A percentile compares a stretch with the other conserved stretches of the same genome.
Evolutionary conservation across 1,284 basidiomycete species (phyloP).

Genomic region (Tilletia indica): DNA sequence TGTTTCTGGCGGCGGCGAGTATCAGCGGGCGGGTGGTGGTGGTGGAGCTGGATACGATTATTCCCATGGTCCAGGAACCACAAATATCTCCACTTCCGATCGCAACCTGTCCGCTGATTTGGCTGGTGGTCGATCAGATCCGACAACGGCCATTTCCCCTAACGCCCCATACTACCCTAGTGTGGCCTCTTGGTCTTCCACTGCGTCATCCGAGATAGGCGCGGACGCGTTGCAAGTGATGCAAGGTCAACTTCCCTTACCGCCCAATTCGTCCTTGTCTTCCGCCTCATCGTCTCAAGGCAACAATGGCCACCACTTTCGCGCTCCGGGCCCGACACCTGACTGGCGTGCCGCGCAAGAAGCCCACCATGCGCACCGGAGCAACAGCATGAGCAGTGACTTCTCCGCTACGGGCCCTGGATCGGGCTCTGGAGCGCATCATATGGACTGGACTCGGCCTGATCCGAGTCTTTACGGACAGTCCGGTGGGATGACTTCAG

Average conservation of each 20-base stretch:
- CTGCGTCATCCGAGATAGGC: neutral
- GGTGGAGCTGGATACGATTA: neutral
- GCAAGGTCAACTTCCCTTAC: neutral
- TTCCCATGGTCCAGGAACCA: neutral
- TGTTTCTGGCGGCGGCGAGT: too few species aligned
- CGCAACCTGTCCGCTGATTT: neutral
- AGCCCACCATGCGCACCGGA: neutral
- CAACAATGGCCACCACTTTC: neutral
- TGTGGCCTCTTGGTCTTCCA: neutral
- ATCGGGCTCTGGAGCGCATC: too few species aligned
- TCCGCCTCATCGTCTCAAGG: conserved; percentile 7
- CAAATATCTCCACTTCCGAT: neutral
- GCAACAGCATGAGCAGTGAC: conserved; percentile 1
- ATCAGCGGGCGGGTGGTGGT: neutral
- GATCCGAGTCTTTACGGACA: neutral
- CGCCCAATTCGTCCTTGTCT: neutral
- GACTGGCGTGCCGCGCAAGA: neutral
- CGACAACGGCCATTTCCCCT: neutral
- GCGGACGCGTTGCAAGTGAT: neutral
- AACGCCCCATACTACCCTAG: conserved; percentile 7
- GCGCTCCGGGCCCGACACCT: neutral
- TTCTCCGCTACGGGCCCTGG: neutral
- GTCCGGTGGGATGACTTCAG: neutral
- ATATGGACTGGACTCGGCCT: neutral
- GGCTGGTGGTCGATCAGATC: neutral